These are phyloP conservation scores for Cercospora berteroae DNA, from an alignment of 2,329 filamentous ascomycete species.

Conservation along the genomic window DNA sequence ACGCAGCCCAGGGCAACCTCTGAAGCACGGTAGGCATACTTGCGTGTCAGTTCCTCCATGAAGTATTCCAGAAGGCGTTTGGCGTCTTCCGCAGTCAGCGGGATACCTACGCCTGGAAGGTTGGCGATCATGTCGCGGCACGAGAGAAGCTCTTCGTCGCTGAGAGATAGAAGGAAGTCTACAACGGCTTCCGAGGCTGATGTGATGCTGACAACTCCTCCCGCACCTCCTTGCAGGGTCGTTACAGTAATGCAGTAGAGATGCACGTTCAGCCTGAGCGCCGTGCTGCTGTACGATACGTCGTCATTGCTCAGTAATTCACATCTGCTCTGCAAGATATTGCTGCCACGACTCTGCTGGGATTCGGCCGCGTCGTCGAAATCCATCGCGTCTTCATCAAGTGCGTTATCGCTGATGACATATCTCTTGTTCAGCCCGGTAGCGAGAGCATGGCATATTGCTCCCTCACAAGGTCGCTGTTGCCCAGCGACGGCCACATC, in stretches of 20 bases:
- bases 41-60: conserved; percentile 49
- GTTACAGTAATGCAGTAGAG: conserved; percentile 27
- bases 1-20: conserved; percentile 69
- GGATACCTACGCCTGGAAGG: conserved; percentile 28
- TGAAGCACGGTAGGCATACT: conserved; percentile 65
- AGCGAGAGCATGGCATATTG: conserved; percentile 24
- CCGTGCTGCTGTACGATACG: conserved; percentile 22
- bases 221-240: conserved; percentile 5
- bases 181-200: conserved; percentile 20
- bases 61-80: conserved; percentile 49
- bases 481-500: neutral
- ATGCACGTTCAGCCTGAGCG: conserved; percentile 24
- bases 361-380: conserved; percentile 64
- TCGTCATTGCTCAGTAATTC: conserved; percentile 49
- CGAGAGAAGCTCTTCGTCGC: conserved; percentile 26
- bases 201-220: neutral
- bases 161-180: conserved; percentile 30
- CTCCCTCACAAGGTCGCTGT: conserved; percentile 21
- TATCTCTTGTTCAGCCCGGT: conserved; percentile 13
- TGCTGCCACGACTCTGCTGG: conserved; percentile 51
- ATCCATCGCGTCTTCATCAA: conserved; percentile 60
- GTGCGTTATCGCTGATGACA: conserved; percentile 38
- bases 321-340: conserved; percentile 36
- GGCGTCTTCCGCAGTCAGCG: conserved; percentile 37
- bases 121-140: conserved; percentile 27